phyloP scores from a whole-genome alignment of 768 basidiomycete species.

The Paxillus ammoniavirescens region DNA sequence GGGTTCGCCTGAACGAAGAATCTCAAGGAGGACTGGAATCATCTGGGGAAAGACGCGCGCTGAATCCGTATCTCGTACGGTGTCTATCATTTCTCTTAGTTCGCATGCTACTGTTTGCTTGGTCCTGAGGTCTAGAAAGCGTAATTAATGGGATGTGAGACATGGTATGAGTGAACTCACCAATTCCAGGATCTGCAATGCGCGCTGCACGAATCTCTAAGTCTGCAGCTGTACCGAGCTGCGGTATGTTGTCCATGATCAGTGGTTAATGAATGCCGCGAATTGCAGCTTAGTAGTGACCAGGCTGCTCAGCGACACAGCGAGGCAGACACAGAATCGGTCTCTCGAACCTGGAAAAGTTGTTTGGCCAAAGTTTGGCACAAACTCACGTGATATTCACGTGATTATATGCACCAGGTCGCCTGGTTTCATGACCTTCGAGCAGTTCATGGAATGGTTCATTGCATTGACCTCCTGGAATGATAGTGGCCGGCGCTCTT shows the following conservation, averaged over 20 bases:
- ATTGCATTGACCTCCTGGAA: too few species aligned
- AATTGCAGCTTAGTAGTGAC: background rate
- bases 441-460: too few species aligned
- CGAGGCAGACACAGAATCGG: too few species aligned
- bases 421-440: too few species aligned
- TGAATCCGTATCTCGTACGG: conserved; percentile 72
- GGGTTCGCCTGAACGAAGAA: conserved; percentile 67
- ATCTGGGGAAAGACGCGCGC: conserved; percentile 67
- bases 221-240: conserved; percentile 50
- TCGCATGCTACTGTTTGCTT: conserved; percentile 73
- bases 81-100: conserved; percentile 80
- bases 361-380: conserved; percentile 34
- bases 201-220: conserved; percentile 70
- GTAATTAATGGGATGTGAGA: background rate
- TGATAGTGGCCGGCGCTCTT: too few species aligned
- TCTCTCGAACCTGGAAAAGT: conserved; percentile 22
- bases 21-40: conserved; percentile 69
- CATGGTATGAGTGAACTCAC: conserved; percentile 34
- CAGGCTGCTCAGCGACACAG: background rate
- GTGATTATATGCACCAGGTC: too few species aligned
- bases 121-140: conserved; percentile 58
- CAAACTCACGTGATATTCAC: conserved; percentile 30
- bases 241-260: conserved; percentile 44
- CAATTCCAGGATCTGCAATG: conserved; percentile 73
- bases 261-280: background rate